Evolutionary conservation across 345 rosid species (phyloP).

Genomic region (Crucihimalaya himalaica): DNA sequence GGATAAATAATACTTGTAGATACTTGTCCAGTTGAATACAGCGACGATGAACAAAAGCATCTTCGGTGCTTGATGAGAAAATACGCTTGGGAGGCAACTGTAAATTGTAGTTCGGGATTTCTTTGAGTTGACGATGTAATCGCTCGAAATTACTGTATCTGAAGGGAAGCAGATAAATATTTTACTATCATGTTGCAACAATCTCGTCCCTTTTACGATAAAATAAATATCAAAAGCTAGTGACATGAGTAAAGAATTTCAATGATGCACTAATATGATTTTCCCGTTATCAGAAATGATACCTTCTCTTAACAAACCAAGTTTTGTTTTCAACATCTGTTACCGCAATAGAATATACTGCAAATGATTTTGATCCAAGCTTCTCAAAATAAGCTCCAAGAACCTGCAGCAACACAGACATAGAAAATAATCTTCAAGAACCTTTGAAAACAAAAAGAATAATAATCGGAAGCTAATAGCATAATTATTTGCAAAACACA

Average conservation of each 20-base stretch:
- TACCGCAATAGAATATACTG: conserved; percentile 97
- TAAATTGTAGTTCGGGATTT: conserved; percentile 91
- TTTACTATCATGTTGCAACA: conserved; percentile 5
- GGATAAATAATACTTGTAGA: conserved; percentile 62
- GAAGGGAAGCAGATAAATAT: conserved; percentile 33
- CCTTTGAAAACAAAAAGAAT: conserved; percentile 12
- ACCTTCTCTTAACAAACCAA: conserved; percentile 99
- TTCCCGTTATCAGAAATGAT: conserved; percentile 24
- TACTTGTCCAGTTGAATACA: conserved; percentile 96
- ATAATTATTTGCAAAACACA: conserved; percentile 14
- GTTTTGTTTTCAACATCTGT: conserved; percentile 77
- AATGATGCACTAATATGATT: conserved; percentile 25
- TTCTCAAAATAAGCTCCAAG: conserved; percentile 96
- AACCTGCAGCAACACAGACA: conserved; percentile 58
- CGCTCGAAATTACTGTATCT: conserved; percentile 98
- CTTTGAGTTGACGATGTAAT: conserved; percentile 90
- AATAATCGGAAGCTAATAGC: neutral
- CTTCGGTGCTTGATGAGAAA: conserved; percentile 98
- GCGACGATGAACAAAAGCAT: conserved; percentile 96
- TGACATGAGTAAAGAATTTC: conserved; percentile 20
- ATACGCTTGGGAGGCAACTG: conserved; percentile 98
- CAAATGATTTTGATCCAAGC: conserved; percentile 88
- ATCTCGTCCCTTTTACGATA: conserved; percentile 25
- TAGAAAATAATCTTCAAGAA: conserved; percentile 14
- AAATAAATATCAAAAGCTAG: conserved; percentile 20